phyloP scores from a whole-genome alignment of 2,329 filamentous ascomycete genomes.

The Phaeosphaeriaceae sp. region DNA sequence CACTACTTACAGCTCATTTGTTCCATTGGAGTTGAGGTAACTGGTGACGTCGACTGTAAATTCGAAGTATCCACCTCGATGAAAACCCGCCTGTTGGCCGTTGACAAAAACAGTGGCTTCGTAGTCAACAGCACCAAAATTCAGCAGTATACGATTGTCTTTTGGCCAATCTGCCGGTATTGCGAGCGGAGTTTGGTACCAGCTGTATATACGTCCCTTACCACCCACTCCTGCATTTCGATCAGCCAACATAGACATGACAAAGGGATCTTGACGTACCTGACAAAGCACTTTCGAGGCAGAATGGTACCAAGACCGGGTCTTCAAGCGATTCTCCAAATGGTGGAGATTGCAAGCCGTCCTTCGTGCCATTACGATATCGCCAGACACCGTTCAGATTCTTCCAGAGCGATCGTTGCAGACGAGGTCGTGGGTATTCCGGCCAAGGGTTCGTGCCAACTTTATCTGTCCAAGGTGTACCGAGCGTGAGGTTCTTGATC shows the following conservation, averaged over 20 bases:
- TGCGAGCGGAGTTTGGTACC: slow-evolving; percentile 61
- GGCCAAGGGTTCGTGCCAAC: slow-evolving; percentile 65
- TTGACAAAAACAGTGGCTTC: slow-evolving; percentile 68
- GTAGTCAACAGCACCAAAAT: slow-evolving; percentile 68
- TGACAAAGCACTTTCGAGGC: slow-evolving; percentile 62
- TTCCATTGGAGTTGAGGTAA: slow-evolving; percentile 48
- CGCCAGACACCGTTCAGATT: slow-evolving; percentile 68
- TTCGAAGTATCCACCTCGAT: slow-evolving; percentile 69
- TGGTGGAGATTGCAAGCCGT: slow-evolving; percentile 54
- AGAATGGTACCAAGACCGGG: slow-evolving; percentile 62
- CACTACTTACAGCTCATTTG: slow-evolving; percentile 62
- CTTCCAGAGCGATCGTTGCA: slow-evolving; percentile 63
- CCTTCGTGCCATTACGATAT: slow-evolving; percentile 54
- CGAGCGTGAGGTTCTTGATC: slow-evolving; percentile 35
- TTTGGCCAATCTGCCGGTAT: slow-evolving; percentile 58
- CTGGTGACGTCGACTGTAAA: slow-evolving; percentile 68
- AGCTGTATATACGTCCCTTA: slow-evolving; percentile 49
- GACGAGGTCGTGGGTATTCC: slow-evolving; percentile 65
- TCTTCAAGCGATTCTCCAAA: slow-evolving; percentile 53
- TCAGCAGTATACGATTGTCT: slow-evolving; percentile 56
- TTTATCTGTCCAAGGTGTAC: slow-evolving; percentile 60
- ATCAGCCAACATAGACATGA: slow-evolving; percentile 30
- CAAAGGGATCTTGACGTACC: slow-evolving; percentile 38
- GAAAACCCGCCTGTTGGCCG: slow-evolving; percentile 58
- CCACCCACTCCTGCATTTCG: slow-evolving; percentile 52